Evolutionary conservation across 2,329 filamentous ascomycete species (phyloP), one percentile per base, ranked within the genome.

Genomic region (Pseudocercospora musae): DNA sequence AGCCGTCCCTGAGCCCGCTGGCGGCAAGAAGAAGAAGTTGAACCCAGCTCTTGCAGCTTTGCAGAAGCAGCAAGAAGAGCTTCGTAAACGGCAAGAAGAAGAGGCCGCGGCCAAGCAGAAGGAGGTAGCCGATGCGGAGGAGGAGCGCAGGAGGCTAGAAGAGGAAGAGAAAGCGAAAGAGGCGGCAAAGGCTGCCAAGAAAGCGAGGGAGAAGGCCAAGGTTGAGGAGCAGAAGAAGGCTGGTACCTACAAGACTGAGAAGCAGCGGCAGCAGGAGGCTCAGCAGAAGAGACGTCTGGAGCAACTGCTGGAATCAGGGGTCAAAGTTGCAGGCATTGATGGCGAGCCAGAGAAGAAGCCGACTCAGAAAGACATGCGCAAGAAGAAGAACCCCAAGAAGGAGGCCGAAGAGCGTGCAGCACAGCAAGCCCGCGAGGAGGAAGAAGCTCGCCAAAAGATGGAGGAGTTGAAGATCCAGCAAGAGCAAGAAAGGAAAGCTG

Each of bases 141-240:
- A 89, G 63, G 87, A 91, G 74, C 81, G 82, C 53, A 75, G 78
- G 58, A 84, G 83, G 42, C 85, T 82, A 8, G 91, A 94, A 75
- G 90, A 93, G 71, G 90, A 92, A 71, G 76, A 79, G 61, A 87
- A 87, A 78, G 84, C 82, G 62, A 87, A 81, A 68, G 89, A 91
- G 71, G 91, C 94, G 73, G 86, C 87, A 57, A 91, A 86, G 77
- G 87, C 87, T 1, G 78, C 87, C 48, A 94, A 90, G 83, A 95
- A 94, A 82, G 90, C 92, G 72, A 92, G 86, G 74, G 91, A 96
- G 72, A 94, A 90, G 81, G 89, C 93, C 76, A 91, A 85, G 77
- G 88, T 94, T 64, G 91, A 95, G 74, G 89, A 94, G 79, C 85
- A 92, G 60, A 95, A 94, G 84, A 91, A 90, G 76, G 90, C 92